Base-by-base conservation (phyloP, 352 stramenopile species). In the Globisporangium iwayamae region DNA sequence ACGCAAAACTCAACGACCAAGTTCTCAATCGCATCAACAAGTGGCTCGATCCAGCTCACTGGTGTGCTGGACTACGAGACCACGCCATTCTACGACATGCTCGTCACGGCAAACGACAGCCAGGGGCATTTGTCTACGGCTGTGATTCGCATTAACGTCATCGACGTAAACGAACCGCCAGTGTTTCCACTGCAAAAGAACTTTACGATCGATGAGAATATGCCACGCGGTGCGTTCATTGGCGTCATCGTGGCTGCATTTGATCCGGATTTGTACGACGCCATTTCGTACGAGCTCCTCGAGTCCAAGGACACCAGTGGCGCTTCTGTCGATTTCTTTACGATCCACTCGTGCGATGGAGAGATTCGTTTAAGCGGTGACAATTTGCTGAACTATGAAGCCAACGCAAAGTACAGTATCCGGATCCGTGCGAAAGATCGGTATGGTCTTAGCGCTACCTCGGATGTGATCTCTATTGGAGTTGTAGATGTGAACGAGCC, bases 331-430 rank as follows among this genome's bases (percentile, higher is more conserved):
- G 72, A 89, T 60, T 47, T 76, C 0, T 89, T 89, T 16, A 77
- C 71, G 56, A 71, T 89, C n/a, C 65, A 79, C 53, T 81, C 75
- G 13, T 89, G 79, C 43, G 70, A 82, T 59, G 79, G 77, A 47
- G 75, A 86, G 69, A 58, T 89, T 60, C 70, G 74, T 1, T 30
- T 89, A 3, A 66, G 68, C 16, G 62, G 60, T 3, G 65, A 76
- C 14, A 62, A 68, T 25, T 47, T 25, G 9, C 46, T 89, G 2
- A 63, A 86, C 51, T 86, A 68, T 32, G 79, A 89, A 59, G 39
- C 39, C 9, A 76, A 67, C 58, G 46, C 13, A 9, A 14, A 22
- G 0, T 89, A 74, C 45, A 28, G 66, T 9, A 47, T 89, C 3
- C 68, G 58, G 1, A 55, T 86, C 2, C 74, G 70, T 20, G 79